phyloP scores from a whole-genome alignment of 371 early-diverging fungal genomes.

The Chytridium lagenaria region DNA sequence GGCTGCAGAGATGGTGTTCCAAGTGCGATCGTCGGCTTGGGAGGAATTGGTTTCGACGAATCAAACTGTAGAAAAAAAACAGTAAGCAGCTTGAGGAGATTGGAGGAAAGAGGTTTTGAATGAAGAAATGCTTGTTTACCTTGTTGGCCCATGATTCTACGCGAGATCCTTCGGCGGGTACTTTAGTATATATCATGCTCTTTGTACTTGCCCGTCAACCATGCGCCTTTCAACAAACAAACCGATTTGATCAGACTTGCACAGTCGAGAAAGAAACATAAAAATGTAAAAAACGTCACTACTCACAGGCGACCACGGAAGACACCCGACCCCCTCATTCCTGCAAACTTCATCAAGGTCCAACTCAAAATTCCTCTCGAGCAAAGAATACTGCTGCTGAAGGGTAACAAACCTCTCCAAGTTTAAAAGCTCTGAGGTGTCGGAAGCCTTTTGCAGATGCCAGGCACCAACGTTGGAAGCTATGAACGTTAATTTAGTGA shows the following conservation, averaged over 20 bases:
- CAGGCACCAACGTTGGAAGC: conserved; percentile 47
- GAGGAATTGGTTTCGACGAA: background rate
- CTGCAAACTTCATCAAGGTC: conserved; percentile 38
- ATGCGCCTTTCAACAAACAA: too few relatives aligned
- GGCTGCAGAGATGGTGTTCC: conserved; percentile 34
- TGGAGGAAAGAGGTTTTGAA: too few relatives aligned
- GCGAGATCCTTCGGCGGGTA: too few relatives aligned
- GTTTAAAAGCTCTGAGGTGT: background rate
- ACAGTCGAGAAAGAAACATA: background rate
- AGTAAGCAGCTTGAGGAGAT: too few relatives aligned
- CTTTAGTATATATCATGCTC: too few relatives aligned
- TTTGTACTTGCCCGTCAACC: too few relatives aligned
- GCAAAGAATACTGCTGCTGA: conserved; percentile 36
- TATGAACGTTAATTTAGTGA: conserved; percentile 46
- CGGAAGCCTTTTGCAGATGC: conserved; percentile 34
- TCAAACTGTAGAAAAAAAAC: too few relatives aligned
- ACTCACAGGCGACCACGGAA: conserved; percentile 6
- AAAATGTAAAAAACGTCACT: background rate
- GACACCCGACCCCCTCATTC: background rate
- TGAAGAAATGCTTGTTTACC: too few relatives aligned
- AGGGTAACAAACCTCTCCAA: conserved; percentile 23
- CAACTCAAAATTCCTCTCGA: conserved; percentile 53
- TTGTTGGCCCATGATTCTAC: too few relatives aligned
- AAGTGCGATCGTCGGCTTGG: background rate
- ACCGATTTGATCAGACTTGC: too few relatives aligned